Evolutionary conservation across 1,139 yeast genomes (phyloP), one percentile per base, ranked within the genome.

Genomic region (Suhomyces kunorum): DNA sequence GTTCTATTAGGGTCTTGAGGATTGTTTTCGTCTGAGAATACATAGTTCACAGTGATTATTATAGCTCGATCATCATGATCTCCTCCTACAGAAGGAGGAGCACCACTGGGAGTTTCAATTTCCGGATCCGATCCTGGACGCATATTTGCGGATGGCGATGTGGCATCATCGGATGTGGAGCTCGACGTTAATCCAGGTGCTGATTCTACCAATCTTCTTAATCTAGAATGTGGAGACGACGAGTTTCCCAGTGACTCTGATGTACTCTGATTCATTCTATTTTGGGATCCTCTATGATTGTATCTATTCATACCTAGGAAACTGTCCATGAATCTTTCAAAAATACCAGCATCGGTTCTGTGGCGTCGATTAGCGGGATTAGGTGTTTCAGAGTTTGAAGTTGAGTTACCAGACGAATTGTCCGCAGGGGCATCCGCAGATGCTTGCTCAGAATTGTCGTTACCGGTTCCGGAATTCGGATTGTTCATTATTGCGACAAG

Each of bases 11-110:
- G 74, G 39, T 58, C 60, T 28, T 52, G 56, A 6, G 76, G 75
- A 47, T 68, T 59, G 43, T 64, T 64, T 41, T 68, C 69, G 46
- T 71, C 76, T 1, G 74, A 66, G 40, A 70, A 72, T 16, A 69
- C 70, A 49, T 71, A 72, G 50, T 71, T 70, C 15, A 72, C 74
- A 5, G 76, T 71, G 27, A 72, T 71, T 17, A 71, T 59, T 23
- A 71, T 70, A 22, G 76, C 66, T 5, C 51, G 40, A 33, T 43
- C 40, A 20, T 45, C 47, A 11, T 39, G 39, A 6, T 23, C 36
- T 12, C 35, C 46, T 4, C 40, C 19, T 5, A 38, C 11, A 14
- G 19, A n/a, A 13, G 31, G 28, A 7, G 24, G 20, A 12, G 13
- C 13, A 8, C 9, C 8, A 6, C 28, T 13, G 1, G 38, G 17